These are phyloP conservation scores for Globisporangium lucens DNA, from an alignment of 352 stramenopile genomes.

Conservation along the genomic window DNA sequence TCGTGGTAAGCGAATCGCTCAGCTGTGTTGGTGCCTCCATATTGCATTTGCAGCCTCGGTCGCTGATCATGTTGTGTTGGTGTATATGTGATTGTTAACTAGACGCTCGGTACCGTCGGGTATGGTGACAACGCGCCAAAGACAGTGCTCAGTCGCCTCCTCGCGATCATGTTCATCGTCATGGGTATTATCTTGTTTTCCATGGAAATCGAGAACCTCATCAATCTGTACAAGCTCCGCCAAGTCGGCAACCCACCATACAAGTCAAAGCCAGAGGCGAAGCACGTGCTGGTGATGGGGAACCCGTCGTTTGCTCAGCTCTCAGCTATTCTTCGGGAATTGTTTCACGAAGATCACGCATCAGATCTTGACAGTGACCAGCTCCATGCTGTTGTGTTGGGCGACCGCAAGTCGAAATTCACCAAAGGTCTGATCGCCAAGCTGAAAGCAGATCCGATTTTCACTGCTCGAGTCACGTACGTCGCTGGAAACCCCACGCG, in stretches of 20 bases:
- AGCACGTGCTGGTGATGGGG: slow-evolving; percentile 78
- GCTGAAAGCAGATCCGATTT: slow-evolving; percentile 76
- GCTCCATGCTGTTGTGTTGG: slow-evolving; percentile 69
- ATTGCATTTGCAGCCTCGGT: not conserved
- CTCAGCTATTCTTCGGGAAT: slow-evolving; percentile 75
- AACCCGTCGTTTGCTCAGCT: slow-evolving; percentile 84
- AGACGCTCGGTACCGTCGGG: slow-evolving; percentile 85
- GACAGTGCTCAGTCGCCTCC: slow-evolving; percentile 75
- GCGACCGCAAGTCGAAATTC: slow-evolving; percentile 67
- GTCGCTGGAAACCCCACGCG: slow-evolving; percentile 71
- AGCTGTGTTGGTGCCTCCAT: not conserved
- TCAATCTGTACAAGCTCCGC: slow-evolving; percentile 78
- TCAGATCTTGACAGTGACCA: slow-evolving; percentile 38
- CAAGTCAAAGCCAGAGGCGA: slow-evolving; percentile 55
- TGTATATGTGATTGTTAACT: slow-evolving; percentile 1
- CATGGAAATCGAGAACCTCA: slow-evolving; percentile 87
- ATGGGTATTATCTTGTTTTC: slow-evolving; percentile 87
- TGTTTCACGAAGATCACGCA: slow-evolving; percentile 87
- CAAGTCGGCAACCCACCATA: slow-evolving; percentile 82
- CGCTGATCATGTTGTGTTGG: not conserved
- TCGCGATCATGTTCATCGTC: slow-evolving; percentile 88
- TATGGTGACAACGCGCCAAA: slow-evolving; percentile 86
- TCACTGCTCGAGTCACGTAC: slow-evolving; percentile 76
- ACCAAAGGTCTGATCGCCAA: slow-evolving; percentile 66
- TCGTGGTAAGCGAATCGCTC: slow-evolving; percentile 50